Evolutionary conservation across 345 rosid species (phyloP), one percentile per base, ranked within the genome.

Genomic region (Eucalyptus cladocalyx): DNA sequence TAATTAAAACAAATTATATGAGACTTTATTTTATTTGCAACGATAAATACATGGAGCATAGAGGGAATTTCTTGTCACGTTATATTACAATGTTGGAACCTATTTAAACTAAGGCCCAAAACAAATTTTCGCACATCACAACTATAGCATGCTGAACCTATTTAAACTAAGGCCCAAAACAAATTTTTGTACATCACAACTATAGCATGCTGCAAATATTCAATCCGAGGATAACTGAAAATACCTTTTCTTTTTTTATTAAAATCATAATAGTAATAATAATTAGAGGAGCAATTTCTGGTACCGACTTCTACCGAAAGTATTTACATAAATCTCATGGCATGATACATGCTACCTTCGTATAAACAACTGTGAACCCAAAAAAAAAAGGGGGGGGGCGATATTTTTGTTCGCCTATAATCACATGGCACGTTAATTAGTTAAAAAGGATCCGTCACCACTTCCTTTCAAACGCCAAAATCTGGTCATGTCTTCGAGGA

Each of bases 271-370:
- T 13, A 26, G 8, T 10, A 60, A n/a, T 2, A 32, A 32, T 8
- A 67, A 32, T 18, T 0, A 34, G 4, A 37, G 26, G 81, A 40
- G 85, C 85, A 40, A 76, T 40, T 76, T 76, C 28, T 23, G 30
- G 47, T 21, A 21, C 16, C 1, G 1, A 76, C 1, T 19, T 21
- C 83, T 11, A 40, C 15, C 8, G 1, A 6, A 76, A 21, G 7
- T 21, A 6, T 37, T 37, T 11, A 9, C 13, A 5, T 3, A 19
- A 19, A 76, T 40, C 28, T 10, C 81, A 3, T 17, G 45, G 37
- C 9, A 23, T 1, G 3, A 11, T 76, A 37, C 4, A 10, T 37
- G 15, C 9, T 37, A 40, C 24, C 14, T 21, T 23, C 28, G 0
- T 15, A 18, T 11, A 40, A 76, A 23, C 13, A 76, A 76, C 83